Conservation (phyloP, 2,329 filamentous ascomycete species). For the Lecanicillium sp. region DNA sequence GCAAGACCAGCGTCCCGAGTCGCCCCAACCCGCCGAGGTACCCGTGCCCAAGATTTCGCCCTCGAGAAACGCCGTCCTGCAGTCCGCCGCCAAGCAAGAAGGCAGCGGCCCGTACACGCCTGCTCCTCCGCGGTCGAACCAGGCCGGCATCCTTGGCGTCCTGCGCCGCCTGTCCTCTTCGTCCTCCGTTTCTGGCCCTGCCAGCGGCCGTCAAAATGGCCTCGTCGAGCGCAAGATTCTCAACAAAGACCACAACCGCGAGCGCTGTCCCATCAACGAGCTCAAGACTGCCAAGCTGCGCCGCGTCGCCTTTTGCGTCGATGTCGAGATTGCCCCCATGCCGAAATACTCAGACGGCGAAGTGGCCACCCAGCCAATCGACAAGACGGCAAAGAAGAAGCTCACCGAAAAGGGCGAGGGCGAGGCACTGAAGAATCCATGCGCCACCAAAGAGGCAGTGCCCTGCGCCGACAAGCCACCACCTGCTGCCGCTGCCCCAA, state of each 20-base stretch:
- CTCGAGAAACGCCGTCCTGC: conserved; percentile 53
- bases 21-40: conserved; percentile 29
- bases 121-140: conserved; percentile 62
- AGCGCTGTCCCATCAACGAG: conserved; percentile 73
- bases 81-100: conserved; percentile 48
- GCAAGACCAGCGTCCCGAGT: conserved; percentile 27
- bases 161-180: conserved; percentile 76
- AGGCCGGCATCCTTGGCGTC: conserved; percentile 72
- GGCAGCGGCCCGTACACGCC: conserved; percentile 65
- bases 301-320: conserved; percentile 90
- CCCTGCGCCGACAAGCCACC: conserved; percentile 16
- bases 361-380: conserved; percentile 23
- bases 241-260: conserved; percentile 76
- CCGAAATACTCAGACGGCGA: conserved; percentile 67
- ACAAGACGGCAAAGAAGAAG: conserved; percentile 48
- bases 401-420: conserved; percentile 66
- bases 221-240: conserved; percentile 74
- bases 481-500: background rate
- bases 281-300: conserved; percentile 75
- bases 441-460: conserved; percentile 49
- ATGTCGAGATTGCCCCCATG: conserved; percentile 90
- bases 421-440: conserved; percentile 63
- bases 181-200: conserved; percentile 29
- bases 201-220: conserved; percentile 45
- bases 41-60: conserved; percentile 44